Evolutionary conservation across 2,329 filamentous ascomycete species (phyloP), one percentile per base, ranked within the genome.

Genomic region (Exophiala calicioides): DNA sequence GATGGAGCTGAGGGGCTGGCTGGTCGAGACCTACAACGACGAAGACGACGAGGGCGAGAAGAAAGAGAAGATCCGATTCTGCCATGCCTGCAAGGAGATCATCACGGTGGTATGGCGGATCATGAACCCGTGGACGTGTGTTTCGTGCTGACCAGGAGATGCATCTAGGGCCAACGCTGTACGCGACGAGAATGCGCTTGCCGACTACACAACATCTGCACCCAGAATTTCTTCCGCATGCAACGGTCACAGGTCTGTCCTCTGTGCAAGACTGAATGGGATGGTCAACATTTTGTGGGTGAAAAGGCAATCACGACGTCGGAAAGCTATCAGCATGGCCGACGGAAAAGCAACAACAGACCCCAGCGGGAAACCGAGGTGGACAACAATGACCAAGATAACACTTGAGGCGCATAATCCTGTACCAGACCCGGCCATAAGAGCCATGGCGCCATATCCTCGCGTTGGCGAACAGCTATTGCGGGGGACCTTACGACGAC

Each of bases 21-120:
- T 98, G 37, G 71, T 88, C n/a, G 86, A 88, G 42, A 88, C 85
- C 20, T 98, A 95, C 68, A 97, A 98, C 62, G 87, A 94, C 44
- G 81, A 80, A 7, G 70, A 73, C n/a, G 68, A 71, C 1, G 68
- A 68, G 18, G 69, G 68, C 1, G 66, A 62, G 7, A 52, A 58
- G 44, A 82, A 79, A 74, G 79, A 88, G 62, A 81, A 82, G 53
- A 86, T 98, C 64, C 95, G 93, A 69, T 81, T 84, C 53, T 98
- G 93, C 65, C 80, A 86, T 61, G 90, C 88, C 0, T 98, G 93
- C 68, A 86, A 82, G 65, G 90, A 95, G 56, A 85, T 97, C 52
- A 81, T 97, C 30, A 98, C 91, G 1, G 72, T 86, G 55, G 78
- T 78, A 61, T 56, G 69, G 9, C 13, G 16, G 19, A 13, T 10